Evolutionary conservation across 2,329 filamentous ascomycete species (phyloP).

Genomic region (Verticillium tricorpus): DNA sequence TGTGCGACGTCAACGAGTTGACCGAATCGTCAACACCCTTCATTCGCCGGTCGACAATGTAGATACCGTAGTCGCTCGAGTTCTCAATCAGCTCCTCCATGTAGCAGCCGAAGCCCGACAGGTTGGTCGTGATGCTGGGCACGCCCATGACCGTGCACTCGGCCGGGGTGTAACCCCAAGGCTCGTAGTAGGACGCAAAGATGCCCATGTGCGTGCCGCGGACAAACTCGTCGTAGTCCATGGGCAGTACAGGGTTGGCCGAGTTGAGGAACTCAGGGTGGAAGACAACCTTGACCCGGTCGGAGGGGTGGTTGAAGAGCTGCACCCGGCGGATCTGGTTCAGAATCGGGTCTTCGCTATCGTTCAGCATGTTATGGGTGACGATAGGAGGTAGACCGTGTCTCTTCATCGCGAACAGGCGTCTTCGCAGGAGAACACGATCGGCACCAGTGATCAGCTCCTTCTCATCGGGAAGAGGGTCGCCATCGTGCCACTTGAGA

Average conservation of each 20-base stretch:
- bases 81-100: constrained; percentile 99
- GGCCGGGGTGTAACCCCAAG: constrained; percentile 97
- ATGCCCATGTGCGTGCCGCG: constrained; percentile 93
- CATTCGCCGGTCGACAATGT: constrained; percentile 92
- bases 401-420: constrained; percentile 95
- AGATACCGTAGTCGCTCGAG: constrained; percentile 96
- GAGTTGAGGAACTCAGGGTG: constrained; percentile 97
- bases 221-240: constrained; percentile 98
- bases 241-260: constrained; percentile 85
- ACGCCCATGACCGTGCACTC: constrained; percentile 99
- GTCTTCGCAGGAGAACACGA: constrained; percentile 83
- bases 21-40: constrained; percentile 98
- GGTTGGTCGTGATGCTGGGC: constrained; percentile 94
- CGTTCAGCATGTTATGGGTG: constrained; percentile 98
- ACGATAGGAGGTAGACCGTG: constrained; percentile 88
- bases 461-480: constrained; percentile 91
- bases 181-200: constrained; percentile 97
- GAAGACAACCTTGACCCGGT: constrained; percentile 97
- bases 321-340: constrained; percentile 95
- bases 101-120: constrained; percentile 97
- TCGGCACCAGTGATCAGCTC: constrained; percentile 90
- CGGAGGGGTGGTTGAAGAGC: constrained; percentile 91
- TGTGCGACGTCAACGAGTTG: constrained; percentile 86
- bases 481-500: constrained; percentile 91
- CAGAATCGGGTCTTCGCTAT: constrained; percentile 85